Evolutionary conservation across 768 basidiomycete species (phyloP).

Genomic region (Tephrocybe sp.): DNA sequence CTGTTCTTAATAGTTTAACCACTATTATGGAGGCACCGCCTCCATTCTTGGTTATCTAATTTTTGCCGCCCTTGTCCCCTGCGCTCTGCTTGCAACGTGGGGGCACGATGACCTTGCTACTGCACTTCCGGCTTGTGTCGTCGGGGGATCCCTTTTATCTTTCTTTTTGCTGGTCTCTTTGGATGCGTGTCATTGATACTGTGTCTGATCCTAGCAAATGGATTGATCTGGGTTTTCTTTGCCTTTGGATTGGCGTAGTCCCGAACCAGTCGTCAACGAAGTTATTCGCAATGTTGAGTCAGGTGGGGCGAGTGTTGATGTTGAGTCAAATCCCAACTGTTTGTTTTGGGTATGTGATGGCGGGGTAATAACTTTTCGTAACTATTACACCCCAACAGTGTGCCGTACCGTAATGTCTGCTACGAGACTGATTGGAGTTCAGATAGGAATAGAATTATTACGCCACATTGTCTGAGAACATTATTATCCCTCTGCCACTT

Average conservation of each 20-base stretch:
- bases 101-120: constrained; percentile 4
- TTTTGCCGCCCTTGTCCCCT: constrained; percentile 4
- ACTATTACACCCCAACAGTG: no score
- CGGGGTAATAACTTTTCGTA: no score
- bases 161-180: not conserved
- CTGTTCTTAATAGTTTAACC: constrained; percentile 2
- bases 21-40: constrained; percentile 12
- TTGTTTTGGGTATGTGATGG: no score
- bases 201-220: not conserved
- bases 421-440: no score
- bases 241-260: not conserved
- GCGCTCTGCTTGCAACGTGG: constrained; percentile 11
- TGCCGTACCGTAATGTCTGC: no score
- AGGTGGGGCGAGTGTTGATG: no score
- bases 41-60: constrained; percentile 13
- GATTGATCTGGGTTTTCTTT: not conserved
- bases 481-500: no score
- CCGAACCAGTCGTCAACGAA: no score
- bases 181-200: not conserved
- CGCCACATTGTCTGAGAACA: no score
- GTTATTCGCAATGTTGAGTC: no score
- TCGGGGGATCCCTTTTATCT: not conserved
- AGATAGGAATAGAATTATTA: no score
- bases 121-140: constrained; percentile 2
- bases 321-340: no score